Base-by-base conservation (phyloP, 148 eudicot species). In the Oxyria digyna region DNA sequence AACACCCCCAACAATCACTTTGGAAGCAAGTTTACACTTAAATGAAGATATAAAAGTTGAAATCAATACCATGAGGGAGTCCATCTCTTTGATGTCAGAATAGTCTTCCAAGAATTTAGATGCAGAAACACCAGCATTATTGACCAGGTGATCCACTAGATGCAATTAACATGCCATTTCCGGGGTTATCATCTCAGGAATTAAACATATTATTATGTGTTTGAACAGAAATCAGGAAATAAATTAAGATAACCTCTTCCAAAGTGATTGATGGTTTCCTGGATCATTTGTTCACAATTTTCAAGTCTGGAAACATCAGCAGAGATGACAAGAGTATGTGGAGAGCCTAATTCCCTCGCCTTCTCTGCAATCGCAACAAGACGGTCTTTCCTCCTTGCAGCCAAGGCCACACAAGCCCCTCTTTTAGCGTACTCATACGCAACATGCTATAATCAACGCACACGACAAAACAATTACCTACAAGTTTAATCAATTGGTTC, bases 321-420 rank as follows among this genome's bases (percentile, higher is more conserved):
- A 37, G 68, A 12, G 62, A 78, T 20, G 52, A 52, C 24, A 45
- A 78, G 23, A 7, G 73, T 76, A 66, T 73, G 67, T 0, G 80
- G 77, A 5, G 80, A 74, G 17, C 80, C 80, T 0, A 73, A 65
- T 23, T 24, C 43, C 8, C 38, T 69, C 2, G 77, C 80, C 15
- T 0, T 55, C 9, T 78, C 46, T 0, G 80, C 77, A 5, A 78
- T 77, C 21, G 18, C 29, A 21, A 29, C 15, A 15, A 78, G 71
- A 1, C 72, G 74, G 0, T 67, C 26, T 55, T 70, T 54, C 71
- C 80, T 74, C 35, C 80, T 69, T 6, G 80, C 80, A 23, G 55
- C 74, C 21, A 78, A 26, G 1, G 29, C 80, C 17, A 78, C 46
- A 13, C 40, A 57, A 37, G 80, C n/a, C n/a, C n/a, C n/a, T n/a